phyloP scores from a whole-genome alignment of 176 grass and related monocot species.

The bread wheat (Triticum aestivum) region IWGSC_CS_RefSeq_v2.1 NC_057798.1:615938115-615938614 shows the following conservation, averaged over 20 bases:
- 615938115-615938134: neutral
- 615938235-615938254: neutral
- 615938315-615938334: neutral
- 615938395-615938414: neutral
- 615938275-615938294: neutral
- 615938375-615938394: slow-evolving; percentile 17
- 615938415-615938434: slow-evolving; percentile 2
- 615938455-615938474: neutral
- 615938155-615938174: neutral
- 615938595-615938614: slow-evolving; percentile 9
- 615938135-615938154: neutral
- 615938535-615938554: slow-evolving; percentile 3
- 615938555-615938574: slow-evolving; percentile 1
- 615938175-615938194: slow-evolving; percentile 11
- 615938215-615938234: neutral
- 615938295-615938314: neutral
- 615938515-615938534: neutral
- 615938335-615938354: slow-evolving; percentile 20
- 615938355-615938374: slow-evolving; percentile 18
- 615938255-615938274: slow-evolving; percentile 11
- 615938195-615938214: neutral
- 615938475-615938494: slow-evolving; percentile 3
- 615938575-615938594: slow-evolving; percentile 4
- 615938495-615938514: slow-evolving; percentile 2
- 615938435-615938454: slow-evolving; percentile 16